phyloP scores from a whole-genome alignment of 2,329 filamentous ascomycete species.

The Pyricularia sp. region DNA sequence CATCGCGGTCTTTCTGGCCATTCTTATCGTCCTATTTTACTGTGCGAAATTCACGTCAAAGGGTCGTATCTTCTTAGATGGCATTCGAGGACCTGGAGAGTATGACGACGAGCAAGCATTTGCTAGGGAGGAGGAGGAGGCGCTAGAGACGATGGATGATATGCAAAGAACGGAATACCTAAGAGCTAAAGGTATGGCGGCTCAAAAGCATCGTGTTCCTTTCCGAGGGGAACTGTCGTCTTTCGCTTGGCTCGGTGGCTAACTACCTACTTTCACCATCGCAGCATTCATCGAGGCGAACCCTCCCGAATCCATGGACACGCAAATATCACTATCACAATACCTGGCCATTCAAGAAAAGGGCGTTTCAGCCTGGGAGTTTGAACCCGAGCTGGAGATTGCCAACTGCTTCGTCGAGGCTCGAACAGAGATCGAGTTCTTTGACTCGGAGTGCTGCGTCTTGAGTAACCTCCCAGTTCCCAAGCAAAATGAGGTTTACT shows the following conservation, averaged over 20 bases:
- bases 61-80: conserved; percentile 84
- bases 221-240: not conserved
- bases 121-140: conserved; percentile 84
- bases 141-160: conserved; percentile 91
- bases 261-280: not conserved
- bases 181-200: conserved; percentile 71
- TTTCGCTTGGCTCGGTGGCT: not conserved
- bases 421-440: conserved; percentile 96
- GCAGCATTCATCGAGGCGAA: conserved; percentile 87
- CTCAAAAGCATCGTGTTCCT: not conserved
- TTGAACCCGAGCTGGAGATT: conserved; percentile 96
- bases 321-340: conserved; percentile 93
- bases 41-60: conserved; percentile 85
- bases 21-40: conserved; percentile 73
- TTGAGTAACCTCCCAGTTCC: conserved; percentile 93
- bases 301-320: conserved; percentile 86
- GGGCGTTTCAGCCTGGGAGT: conserved; percentile 98
- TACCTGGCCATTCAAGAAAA: conserved; percentile 98
- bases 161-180: conserved; percentile 81
- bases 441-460: conserved; percentile 93
- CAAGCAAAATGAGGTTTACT: conserved; percentile 98
- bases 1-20: conserved; percentile 70
- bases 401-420: conserved; percentile 97
- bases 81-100: conserved; percentile 84
- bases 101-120: conserved; percentile 98